Base-by-base conservation (phyloP, 441 rosid species). In the Pelargonium myrrhifolium region DNA sequence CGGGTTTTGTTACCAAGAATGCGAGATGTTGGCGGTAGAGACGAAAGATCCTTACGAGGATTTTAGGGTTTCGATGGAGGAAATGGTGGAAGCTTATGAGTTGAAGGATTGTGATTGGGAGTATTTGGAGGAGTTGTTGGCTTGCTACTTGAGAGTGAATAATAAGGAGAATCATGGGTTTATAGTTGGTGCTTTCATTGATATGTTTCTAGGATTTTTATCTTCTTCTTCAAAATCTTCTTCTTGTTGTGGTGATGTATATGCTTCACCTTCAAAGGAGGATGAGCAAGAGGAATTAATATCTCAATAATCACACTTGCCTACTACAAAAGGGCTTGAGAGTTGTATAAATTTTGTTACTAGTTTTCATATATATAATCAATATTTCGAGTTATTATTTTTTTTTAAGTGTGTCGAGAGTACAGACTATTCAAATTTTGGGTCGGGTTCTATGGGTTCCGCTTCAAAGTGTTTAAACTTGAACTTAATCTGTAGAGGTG, bases 31-130 rank as follows among this genome's bases (percentile, higher is more conserved):
- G 37, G 37, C 37, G 9, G 58, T 51, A 20, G 58, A n/a, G 15
- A 51, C 58, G 4, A 20, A 51, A 8, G 58, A 51, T 15, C 58
- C 58, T 15, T 51, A 51, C 18, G 20, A 18, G 58, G 58, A 51
- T 14, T 51, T 51, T 51, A 51, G 58, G 21, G 58, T 51, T 15
- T 51, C 58, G 15, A 51, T 51, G 58, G 58, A 51, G 58, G 58
- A 51, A 20, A 51, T 51, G 58, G 58, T 51, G 58, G 58, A 51
- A 20, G 58, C 58, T 4, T 12, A 49, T n/a, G 55, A 20, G 9
- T 49, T 49, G 55, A 9, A 51, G 58, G 58, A 51, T 0, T 15
- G 21, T 6, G 22, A 12, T 51, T 51, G 58, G 58, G 21, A 51
- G 58, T 51, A 17, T 15, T 51, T 51, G 58, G 58, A 51, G 58